Percentiles rank a stretch among this genome's conserved stretches.
Evolutionary conservation across 2,329 filamentous ascomycete genomes (phyloP).

Genomic region (Aspergillus latus): DNA sequence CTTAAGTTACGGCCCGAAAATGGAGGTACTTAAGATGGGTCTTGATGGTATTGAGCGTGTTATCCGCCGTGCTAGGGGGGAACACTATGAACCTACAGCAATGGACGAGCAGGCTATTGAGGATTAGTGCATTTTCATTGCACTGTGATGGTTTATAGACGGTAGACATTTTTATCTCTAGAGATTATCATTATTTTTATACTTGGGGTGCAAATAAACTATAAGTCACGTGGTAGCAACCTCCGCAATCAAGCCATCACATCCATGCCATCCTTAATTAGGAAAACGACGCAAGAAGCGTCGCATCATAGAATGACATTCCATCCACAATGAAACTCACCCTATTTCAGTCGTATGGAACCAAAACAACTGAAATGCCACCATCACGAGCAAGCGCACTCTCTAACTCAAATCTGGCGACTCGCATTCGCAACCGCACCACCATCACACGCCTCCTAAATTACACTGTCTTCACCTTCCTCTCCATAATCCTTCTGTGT

Average conservation of each 20-base stretch:
- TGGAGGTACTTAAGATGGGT: slow-evolving; percentile 75
- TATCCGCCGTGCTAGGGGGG: slow-evolving; percentile 52
- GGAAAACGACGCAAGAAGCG: not conserved
- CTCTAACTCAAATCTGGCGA: not conserved
- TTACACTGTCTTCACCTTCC: slow-evolving; percentile 70
- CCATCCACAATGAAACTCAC: not conserved
- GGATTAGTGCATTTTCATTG: slow-evolving; percentile 24
- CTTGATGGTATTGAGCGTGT: slow-evolving; percentile 83
- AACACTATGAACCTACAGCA: slow-evolving; percentile 27
- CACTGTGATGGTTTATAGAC: not conserved
- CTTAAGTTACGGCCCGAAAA: slow-evolving; percentile 78
- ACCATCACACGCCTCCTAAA: slow-evolving; percentile 62
- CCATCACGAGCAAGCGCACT: not conserved
- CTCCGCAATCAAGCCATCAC: not conserved
- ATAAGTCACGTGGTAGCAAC: not conserved
- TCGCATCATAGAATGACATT: not conserved
- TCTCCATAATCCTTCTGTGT: slow-evolving; percentile 70
- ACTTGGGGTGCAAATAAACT: not conserved
- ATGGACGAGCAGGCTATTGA: slow-evolving; percentile 41
- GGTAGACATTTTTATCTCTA: not conserved
- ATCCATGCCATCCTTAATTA: not conserved
- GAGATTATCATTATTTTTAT: not conserved
- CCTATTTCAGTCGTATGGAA: not conserved
- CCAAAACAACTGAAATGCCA: not conserved
- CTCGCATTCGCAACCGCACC: not conserved